Conservation (phyloP, 345 rosid genomes). For the Linum trigynum region DNA sequence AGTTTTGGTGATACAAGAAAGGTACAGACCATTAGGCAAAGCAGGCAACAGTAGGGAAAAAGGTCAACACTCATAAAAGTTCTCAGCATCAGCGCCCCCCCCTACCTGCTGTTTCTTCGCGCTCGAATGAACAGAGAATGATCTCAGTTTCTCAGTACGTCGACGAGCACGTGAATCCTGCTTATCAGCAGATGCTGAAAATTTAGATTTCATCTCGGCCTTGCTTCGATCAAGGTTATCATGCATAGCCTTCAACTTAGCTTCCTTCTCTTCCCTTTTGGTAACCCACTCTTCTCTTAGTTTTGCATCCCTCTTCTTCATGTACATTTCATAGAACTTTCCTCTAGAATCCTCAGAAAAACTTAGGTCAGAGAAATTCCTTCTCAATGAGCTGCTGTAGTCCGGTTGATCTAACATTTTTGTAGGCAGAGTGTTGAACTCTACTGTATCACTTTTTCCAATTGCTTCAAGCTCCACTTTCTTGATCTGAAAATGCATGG, state of each 20-base stretch:
- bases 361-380: slow-evolving; percentile 43
- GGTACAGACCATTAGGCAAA: not conserved
- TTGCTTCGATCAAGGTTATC: slow-evolving; percentile 68
- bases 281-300: slow-evolving; percentile 74
- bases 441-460: slow-evolving; percentile 1
- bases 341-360: slow-evolving; percentile 75
- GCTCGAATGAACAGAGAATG: slow-evolving; percentile 39
- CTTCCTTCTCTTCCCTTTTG: slow-evolving; percentile 66
- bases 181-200: slow-evolving; percentile 35
- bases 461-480: not conserved
- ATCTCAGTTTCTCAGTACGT: slow-evolving; percentile 57
- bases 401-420: slow-evolving; percentile 42
- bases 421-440: slow-evolving; percentile 25
- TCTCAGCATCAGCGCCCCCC: slow-evolving; percentile 6
- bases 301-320: slow-evolving; percentile 78
- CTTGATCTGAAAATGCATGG: not conserved
- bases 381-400: slow-evolving; percentile 35
- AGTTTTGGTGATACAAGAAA: not conserved
- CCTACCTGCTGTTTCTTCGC: slow-evolving; percentile 73
- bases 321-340: slow-evolving; percentile 58
- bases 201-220: slow-evolving; percentile 66
- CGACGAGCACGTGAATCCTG: slow-evolving; percentile 33
- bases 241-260: slow-evolving; percentile 71
- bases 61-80: not conserved
- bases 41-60: too few species aligned